phyloP scores from a whole-genome alignment of 192 early-diverging fungal genomes.

The Phycomyces blakesleeanus region DNA sequence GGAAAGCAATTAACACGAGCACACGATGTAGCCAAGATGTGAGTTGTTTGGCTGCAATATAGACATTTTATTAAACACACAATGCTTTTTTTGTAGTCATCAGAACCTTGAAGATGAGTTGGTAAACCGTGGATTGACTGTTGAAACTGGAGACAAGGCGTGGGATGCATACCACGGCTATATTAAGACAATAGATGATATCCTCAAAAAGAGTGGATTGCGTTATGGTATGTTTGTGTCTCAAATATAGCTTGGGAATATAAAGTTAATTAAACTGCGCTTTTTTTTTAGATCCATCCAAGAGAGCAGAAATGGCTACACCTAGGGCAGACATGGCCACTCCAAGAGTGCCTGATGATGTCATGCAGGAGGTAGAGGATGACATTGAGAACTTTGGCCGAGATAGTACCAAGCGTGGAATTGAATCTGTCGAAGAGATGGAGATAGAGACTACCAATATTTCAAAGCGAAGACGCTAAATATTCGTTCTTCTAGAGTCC shows the following conservation, averaged over 20 bases:
- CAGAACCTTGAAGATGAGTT: conserved; percentile 35
- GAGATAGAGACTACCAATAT: not conserved
- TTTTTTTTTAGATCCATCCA: not conserved
- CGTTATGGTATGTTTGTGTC: conserved; percentile 25
- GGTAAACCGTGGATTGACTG: conserved; percentile 17
- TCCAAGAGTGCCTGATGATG: too few species aligned
- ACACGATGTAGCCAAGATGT: conserved; percentile 39
- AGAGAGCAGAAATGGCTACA: not conserved
- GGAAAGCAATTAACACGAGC: conserved; percentile 28
- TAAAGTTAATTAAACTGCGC: not conserved
- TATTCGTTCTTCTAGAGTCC: not conserved
- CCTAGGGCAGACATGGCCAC: not conserved
- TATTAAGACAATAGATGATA: conserved; percentile 37
- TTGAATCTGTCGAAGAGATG: not conserved
- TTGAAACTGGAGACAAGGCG: conserved; percentile 18
- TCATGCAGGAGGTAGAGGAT: not conserved
- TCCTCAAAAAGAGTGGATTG: conserved; percentile 35
- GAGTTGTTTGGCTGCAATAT: too few species aligned
- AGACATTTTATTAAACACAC: too few species aligned
- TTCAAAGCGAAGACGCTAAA: not conserved
- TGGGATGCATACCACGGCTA: conserved; percentile 45
- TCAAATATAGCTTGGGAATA: not conserved
- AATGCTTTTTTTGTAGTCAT: conserved; percentile 26
- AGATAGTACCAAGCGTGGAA: not conserved
- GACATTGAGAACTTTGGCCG: not conserved